phyloP scores from a whole-genome alignment of 257 asterid species.

The Phtheirospermum japonicum region DNA sequence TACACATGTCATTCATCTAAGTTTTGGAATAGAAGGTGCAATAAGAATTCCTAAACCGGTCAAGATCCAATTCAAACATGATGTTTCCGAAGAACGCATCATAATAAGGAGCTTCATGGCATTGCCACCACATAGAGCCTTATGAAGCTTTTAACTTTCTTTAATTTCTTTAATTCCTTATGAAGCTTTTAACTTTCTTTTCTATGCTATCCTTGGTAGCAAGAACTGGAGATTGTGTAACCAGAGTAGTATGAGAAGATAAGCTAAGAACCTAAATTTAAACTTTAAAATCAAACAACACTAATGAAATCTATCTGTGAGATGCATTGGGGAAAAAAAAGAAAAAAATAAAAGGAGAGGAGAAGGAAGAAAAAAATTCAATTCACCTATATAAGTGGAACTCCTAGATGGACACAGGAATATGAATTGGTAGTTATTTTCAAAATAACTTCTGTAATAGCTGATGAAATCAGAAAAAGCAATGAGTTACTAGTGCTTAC shows the following conservation, averaged over 20 bases:
- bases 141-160: background rate
- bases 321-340: background rate
- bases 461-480: background rate
- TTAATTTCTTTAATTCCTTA: background rate
- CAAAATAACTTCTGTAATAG: background rate
- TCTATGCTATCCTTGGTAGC: background rate
- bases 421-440: background rate
- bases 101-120: too few species aligned
- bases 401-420: background rate
- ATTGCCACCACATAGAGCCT: background rate
- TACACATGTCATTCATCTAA: too few species aligned
- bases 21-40: too few species aligned
- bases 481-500: background rate
- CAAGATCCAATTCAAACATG: background rate
- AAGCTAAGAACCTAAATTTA: background rate
- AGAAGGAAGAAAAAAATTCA: background rate
- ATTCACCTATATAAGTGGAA: background rate
- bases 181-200: background rate
- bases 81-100: too few species aligned
- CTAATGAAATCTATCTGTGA: background rate
- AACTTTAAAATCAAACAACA: constrained; percentile 13
- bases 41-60: too few species aligned
- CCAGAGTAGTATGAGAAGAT: background rate
- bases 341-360: background rate
- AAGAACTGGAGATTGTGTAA: background rate